Evolutionary conservation across 176 grass and related monocot species (phyloP).

Genomic region (Eleusine coracana): DNA sequence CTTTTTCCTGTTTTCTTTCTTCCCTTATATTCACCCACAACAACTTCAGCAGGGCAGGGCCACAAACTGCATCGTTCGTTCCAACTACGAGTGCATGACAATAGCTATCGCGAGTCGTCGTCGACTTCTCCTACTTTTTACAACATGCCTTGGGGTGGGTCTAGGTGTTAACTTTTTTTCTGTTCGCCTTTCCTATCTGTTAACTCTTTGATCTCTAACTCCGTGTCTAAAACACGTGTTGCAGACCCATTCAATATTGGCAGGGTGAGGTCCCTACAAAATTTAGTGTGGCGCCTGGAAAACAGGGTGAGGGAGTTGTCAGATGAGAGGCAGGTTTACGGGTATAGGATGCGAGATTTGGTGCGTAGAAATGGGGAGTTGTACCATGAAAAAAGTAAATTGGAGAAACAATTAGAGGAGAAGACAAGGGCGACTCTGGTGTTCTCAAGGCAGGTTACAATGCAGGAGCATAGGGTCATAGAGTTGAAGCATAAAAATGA

Average conservation of each 20-base stretch:
- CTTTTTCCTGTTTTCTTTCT: not conserved
- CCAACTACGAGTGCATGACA: not conserved
- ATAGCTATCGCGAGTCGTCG: not conserved
- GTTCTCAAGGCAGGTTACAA: constrained; percentile 17
- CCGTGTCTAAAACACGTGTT: not conserved
- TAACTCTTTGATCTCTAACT: not conserved
- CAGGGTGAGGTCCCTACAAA: constrained; percentile 15
- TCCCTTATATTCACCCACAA: not conserved
- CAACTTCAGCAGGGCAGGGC: not conserved
- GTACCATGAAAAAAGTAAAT: not conserved
- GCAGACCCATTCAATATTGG: not conserved
- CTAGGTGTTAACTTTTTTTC: not conserved
- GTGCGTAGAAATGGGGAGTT: not conserved
- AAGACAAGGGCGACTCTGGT: not conserved
- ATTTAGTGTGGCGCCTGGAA: not conserved
- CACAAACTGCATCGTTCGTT: not conserved
- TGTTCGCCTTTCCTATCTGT: not conserved
- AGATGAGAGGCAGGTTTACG: not conserved
- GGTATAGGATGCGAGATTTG: not conserved
- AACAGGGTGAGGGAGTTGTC: not conserved
- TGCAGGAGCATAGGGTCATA: constrained; percentile 12
- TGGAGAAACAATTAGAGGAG: not conserved
- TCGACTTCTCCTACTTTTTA: not conserved
- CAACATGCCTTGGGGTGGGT: constrained; percentile 5
- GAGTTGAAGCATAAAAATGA: constrained; percentile 5